Evolutionary conservation across 2,329 filamentous ascomycete species (phyloP), one percentile per base, ranked within the genome.

Genomic region (Chalaropsis ovoidea): DNA sequence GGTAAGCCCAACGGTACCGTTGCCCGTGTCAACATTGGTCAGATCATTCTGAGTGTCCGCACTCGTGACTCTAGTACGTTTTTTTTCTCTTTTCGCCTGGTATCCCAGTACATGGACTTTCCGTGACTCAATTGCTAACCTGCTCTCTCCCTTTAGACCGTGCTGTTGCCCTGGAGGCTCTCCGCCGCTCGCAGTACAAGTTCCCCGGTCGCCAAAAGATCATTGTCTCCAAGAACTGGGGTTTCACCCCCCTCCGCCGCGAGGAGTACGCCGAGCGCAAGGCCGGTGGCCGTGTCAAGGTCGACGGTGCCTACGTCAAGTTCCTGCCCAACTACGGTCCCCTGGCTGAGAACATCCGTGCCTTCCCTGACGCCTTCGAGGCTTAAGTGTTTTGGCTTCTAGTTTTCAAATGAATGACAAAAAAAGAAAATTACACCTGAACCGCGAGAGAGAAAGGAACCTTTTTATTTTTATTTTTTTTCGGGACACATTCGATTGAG

Each of bases 191-290:
- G 72, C 94, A 96, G 88, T 96, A 97, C 90, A 99, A 97, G 89
- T 99, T 99, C 90, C 94, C 94, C 73, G 94, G 94, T 80, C 93
- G 94, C 82, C 94, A 99, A 86, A 99, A 99, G 91, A 97, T 99
- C 83, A 96, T 99, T 76, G 88, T 97, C 82, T 95, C 89, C 85
- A 99, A 97, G 91, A 99, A 99, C 87, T 99, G 94, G 94, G 94
- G 94, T 74, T 99, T 99, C 89, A 99, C 94, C 70, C 92, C 92
- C 77, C 90, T 99, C 75, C 88, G 90, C 76, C 92, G 94, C 74
- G 94, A 97, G 74, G 94, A 99, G 80, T 99, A 97, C 83, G 83
- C 95, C 77, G 86, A 91, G 80, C 89, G 93, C 83, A 95, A 95
- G 86, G 84, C 90, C 77, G 88, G 87, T 75, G 94, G 94, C 77